Evolutionary conservation across 306 rosid genomes (phyloP).

Genomic region (Cercis canadensis): DNA sequence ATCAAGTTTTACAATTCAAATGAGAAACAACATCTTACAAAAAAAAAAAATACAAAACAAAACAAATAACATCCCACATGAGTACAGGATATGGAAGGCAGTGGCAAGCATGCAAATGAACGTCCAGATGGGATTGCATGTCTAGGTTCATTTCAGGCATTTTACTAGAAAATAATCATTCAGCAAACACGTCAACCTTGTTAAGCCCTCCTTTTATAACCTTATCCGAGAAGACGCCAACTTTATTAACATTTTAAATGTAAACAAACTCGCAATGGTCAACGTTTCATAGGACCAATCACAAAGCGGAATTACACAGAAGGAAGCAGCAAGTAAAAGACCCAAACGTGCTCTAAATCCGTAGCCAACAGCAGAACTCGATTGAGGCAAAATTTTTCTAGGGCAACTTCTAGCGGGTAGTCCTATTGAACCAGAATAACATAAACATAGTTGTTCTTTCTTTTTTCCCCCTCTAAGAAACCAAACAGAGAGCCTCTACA

Average conservation of each 20-base stretch:
- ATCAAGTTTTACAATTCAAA: background rate
- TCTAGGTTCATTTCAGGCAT: background rate
- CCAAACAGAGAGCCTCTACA: background rate
- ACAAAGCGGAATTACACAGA: background rate
- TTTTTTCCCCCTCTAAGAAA: background rate
- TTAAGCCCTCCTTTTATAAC: background rate
- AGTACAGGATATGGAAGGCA: background rate
- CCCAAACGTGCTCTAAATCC: background rate
- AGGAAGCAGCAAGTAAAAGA: background rate
- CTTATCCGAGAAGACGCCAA: background rate
- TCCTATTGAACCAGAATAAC: no score
- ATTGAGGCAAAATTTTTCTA: no score
- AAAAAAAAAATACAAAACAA: no score
- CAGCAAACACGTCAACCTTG: background rate
- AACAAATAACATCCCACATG: background rate
- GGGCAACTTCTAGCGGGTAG: no score
- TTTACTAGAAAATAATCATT: background rate
- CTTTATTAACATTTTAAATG: background rate
- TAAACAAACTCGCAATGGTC: background rate
- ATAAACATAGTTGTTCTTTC: no score
- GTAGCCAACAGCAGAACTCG: background rate
- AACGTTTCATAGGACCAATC: background rate
- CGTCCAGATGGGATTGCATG: background rate
- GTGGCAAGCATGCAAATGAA: background rate
- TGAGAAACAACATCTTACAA: background rate